A percentile compares a stretch with the other conserved stretches of the same genome.
Conservation (phyloP, 1,284 basidiomycete genomes). For the Austropuccinia psidii region DNA sequence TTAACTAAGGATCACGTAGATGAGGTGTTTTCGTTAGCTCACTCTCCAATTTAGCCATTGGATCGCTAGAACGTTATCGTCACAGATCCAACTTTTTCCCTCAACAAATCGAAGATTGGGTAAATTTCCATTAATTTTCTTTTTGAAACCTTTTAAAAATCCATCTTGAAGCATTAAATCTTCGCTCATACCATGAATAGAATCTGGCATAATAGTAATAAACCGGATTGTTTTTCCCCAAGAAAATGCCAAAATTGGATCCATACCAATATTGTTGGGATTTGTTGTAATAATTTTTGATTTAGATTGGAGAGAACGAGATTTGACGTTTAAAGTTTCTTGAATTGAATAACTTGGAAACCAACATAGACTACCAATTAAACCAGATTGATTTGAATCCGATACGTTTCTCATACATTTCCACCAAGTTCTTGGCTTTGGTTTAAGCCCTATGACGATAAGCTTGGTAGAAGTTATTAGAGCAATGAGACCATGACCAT, state of each 20-base stretch:
- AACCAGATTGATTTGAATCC: slow-evolving; percentile 6
- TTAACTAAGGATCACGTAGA: not conserved
- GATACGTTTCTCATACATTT: slow-evolving; percentile 52
- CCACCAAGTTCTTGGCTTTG: slow-evolving; percentile 86
- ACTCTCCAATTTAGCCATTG: slow-evolving; percentile 51
- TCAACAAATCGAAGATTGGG: slow-evolving; percentile 44
- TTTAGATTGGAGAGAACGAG: not conserved
- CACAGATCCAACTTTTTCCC: slow-evolving; percentile 46
- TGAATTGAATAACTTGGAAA: slow-evolving; percentile 26
- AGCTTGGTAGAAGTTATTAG: slow-evolving; percentile 82
- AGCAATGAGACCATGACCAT: slow-evolving; percentile 74
- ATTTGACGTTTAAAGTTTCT: not conserved
- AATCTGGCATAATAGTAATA: slow-evolving; percentile 20
- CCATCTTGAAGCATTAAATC: slow-evolving; percentile 6
- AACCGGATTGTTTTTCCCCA: slow-evolving; percentile 32
- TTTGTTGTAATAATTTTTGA: not conserved
- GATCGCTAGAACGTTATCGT: slow-evolving; percentile 48
- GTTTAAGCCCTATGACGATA: slow-evolving; percentile 86
- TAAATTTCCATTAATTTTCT: slow-evolving; percentile 40
- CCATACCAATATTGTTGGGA: slow-evolving; percentile 2
- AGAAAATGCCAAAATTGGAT: slow-evolving; percentile 28
- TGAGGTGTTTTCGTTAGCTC: not conserved
- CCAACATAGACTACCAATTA: slow-evolving; percentile 29
- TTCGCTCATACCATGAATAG: not conserved
- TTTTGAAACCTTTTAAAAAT: slow-evolving; percentile 27